Evolutionary conservation across 2,329 filamentous ascomycete species (phyloP).

Genomic region (Colletotrichum sp.): DNA sequence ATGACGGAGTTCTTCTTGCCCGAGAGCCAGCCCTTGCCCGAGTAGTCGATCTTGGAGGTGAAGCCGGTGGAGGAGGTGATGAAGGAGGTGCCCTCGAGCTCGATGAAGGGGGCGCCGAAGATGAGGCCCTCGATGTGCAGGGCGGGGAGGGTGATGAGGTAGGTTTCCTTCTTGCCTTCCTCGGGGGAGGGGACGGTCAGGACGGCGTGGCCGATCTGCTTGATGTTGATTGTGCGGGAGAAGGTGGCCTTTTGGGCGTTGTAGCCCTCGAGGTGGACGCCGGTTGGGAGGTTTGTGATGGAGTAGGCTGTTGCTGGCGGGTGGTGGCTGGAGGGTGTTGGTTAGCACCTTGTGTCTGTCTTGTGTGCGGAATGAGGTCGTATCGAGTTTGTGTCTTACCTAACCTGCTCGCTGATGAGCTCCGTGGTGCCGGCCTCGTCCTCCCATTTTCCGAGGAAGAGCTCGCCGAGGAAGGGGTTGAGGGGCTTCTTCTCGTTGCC

Average conservation of each 20-base stretch:
- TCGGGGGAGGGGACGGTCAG: conserved; percentile 69
- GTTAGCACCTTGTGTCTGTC: background rate
- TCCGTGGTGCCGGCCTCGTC: conserved; percentile 82
- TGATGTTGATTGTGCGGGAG: conserved; percentile 90
- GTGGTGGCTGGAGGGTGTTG: conserved; percentile 69
- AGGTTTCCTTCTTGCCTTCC: conserved; percentile 63
- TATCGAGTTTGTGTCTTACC: conserved; percentile 43
- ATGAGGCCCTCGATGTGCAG: conserved; percentile 95
- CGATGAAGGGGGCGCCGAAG: conserved; percentile 85
- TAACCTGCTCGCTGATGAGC: conserved; percentile 93
- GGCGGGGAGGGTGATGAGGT: conserved; percentile 89
- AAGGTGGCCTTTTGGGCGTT: conserved; percentile 98
- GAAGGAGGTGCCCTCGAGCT: conserved; percentile 84
- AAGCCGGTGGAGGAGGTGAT: conserved; percentile 89
- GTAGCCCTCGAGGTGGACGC: conserved; percentile 83
- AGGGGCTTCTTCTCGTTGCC: conserved; percentile 98
- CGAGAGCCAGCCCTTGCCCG: conserved; percentile 90
- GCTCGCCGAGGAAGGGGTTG: conserved; percentile 94
- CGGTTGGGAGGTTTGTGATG: conserved; percentile 85
- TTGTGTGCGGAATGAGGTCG: background rate
- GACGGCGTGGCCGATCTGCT: conserved; percentile 90
- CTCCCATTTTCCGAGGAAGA: conserved; percentile 91
- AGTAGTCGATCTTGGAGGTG: conserved; percentile 90
- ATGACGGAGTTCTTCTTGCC: conserved; percentile 94
- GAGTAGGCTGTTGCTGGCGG: conserved; percentile 94